Percentiles rank a stretch among this genome's conserved stretches.
Conservation (phyloP, 1,284 basidiomycete species). For the Prillingera fragicola region DNA sequence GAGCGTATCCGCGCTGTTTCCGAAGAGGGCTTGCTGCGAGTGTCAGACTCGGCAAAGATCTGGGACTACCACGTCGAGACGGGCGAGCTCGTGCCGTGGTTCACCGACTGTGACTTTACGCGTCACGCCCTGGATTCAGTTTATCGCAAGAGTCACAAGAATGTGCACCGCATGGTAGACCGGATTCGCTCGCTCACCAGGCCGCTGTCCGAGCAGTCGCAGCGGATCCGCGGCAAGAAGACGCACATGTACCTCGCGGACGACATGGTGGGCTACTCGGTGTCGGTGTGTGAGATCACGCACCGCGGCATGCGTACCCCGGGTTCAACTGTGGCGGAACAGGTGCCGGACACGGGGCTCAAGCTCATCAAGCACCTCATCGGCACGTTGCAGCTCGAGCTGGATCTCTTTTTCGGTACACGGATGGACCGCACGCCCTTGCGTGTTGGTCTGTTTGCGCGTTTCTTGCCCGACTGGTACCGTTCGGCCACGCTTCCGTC, state of each 20-base stretch:
- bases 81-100: conserved; percentile 45
- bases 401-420: conserved; percentile 44
- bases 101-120: conserved; percentile 37
- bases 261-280: conserved; percentile 82
- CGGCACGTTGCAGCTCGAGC: conserved; percentile 54
- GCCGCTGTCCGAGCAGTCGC: conserved; percentile 43
- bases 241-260: conserved; percentile 72
- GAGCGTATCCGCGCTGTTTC: conserved; percentile 43
- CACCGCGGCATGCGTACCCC: conserved; percentile 60
- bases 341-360: conserved; percentile 68
- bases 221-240: conserved; percentile 41
- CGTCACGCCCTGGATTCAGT: conserved; percentile 24
- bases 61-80: conserved; percentile 47
- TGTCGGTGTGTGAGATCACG: conserved; percentile 73
- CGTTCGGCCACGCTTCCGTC: conserved; percentile 66
- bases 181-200: conserved; percentile 36
- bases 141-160: conserved; percentile 25
- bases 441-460: conserved; percentile 78
- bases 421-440: conserved; percentile 59
- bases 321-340: conserved; percentile 58
- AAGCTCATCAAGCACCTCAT: conserved; percentile 71
- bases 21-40: conserved; percentile 38
- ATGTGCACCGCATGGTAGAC: conserved; percentile 39
- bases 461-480: conserved; percentile 80
- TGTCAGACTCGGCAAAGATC: conserved; percentile 42